Evolutionary conservation across 2,329 filamentous ascomycete species (phyloP).

Genomic region (Colletotrichum graminicola): DNA sequence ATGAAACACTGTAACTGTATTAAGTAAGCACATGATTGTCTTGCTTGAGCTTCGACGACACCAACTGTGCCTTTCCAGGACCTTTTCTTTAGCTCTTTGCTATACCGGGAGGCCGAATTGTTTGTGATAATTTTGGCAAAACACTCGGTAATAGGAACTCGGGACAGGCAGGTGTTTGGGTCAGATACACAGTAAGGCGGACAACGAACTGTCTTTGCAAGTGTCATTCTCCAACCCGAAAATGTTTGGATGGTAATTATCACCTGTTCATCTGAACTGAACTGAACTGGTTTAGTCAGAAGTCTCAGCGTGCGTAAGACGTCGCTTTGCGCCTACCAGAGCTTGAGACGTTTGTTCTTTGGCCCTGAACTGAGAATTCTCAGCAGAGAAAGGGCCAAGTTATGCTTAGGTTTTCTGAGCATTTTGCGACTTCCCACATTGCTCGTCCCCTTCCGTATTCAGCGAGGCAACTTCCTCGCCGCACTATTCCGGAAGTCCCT

Average conservation of each 20-base stretch:
- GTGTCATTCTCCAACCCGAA: neutral
- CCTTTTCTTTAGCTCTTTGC: neutral
- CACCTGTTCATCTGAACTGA: neutral
- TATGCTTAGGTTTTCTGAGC: neutral
- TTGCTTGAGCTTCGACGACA: conserved; percentile 1
- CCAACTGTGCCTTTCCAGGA: neutral
- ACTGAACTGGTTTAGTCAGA: neutral
- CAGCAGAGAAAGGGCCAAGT: neutral
- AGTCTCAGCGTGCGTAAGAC: neutral
- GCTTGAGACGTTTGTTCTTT: neutral
- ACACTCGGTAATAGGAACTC: neutral
- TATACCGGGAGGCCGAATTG: neutral
- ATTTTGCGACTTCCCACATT: neutral
- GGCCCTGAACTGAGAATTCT: neutral
- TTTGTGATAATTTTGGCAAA: neutral
- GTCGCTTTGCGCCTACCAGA: neutral
- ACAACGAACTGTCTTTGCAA: neutral
- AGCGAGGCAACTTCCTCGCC: neutral
- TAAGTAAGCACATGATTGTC: conserved; percentile 24
- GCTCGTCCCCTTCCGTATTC: neutral
- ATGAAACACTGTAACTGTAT: neutral
- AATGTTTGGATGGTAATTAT: neutral
- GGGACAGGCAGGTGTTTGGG: neutral
- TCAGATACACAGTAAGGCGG: neutral
- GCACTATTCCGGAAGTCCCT: neutral